Percentiles rank a stretch among this genome's conserved stretches.
Conservation (phyloP, 306 rosid species). For the Albizia julibrissin region DNA sequence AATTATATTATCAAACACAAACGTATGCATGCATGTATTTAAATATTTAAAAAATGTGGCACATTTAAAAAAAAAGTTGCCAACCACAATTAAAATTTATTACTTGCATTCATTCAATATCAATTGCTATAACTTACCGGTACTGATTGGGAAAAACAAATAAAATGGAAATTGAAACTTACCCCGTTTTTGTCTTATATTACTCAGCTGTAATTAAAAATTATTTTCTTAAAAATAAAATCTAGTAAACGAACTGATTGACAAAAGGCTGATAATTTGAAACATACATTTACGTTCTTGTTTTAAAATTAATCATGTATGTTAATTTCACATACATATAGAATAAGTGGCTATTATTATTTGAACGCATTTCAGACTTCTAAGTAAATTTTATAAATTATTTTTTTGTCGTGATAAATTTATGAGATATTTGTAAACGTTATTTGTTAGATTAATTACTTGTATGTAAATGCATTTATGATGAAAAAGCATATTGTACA, state of each 20-base stretch:
- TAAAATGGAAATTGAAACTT: too few species aligned
- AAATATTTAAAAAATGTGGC: too few species aligned
- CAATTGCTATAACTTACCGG: too few species aligned
- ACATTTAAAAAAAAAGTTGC: too few species aligned
- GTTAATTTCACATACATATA: not conserved
- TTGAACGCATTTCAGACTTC: not conserved
- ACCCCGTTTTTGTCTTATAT: too few species aligned
- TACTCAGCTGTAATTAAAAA: too few species aligned
- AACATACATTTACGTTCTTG: not conserved
- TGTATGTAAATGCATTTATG: not conserved
- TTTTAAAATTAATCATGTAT: not conserved
- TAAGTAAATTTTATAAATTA: not conserved
- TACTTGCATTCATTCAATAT: too few species aligned
- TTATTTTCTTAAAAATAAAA: not conserved
- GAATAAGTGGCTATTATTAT: not conserved
- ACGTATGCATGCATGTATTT: not conserved
- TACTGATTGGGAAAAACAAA: too few species aligned
- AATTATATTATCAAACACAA: not conserved
- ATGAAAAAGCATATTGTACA: too few species aligned
- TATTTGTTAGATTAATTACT: not conserved
- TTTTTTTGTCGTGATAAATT: not conserved
- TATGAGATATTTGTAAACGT: not conserved
- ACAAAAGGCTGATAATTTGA: not conserved
- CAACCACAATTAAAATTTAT: too few species aligned
- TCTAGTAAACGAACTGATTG: not conserved